phyloP scores from a whole-genome alignment of 2,329 filamentous ascomycete species.

The Tolypocladium sp. region DNA sequence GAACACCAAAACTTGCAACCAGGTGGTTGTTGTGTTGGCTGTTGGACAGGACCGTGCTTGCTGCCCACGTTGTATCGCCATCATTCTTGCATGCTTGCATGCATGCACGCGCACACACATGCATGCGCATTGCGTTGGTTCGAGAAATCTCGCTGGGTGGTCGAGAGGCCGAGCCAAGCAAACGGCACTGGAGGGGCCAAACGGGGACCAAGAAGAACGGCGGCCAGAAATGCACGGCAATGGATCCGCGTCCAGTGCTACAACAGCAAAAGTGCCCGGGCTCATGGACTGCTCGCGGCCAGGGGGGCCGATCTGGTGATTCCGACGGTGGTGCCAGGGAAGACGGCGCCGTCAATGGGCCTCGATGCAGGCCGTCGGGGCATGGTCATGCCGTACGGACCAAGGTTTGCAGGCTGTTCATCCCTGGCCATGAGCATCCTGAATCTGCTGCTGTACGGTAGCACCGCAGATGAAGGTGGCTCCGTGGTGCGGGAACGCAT shows the following conservation, averaged over 20 bases:
- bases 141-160: neutral
- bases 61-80: neutral
- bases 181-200: neutral
- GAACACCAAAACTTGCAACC: too few relatives aligned
- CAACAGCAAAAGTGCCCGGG: neutral
- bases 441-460: neutral
- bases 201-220: too few relatives aligned
- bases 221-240: neutral
- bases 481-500: neutral
- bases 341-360: neutral
- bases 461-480: neutral
- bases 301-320: neutral
- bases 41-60: neutral
- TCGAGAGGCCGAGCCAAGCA: neutral
- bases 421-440: neutral
- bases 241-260: too few relatives aligned
- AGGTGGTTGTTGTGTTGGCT: too few relatives aligned
- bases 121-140: neutral
- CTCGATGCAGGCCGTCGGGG: too few relatives aligned
- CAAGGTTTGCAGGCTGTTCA: neutral
- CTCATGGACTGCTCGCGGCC: too few relatives aligned
- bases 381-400: neutral
- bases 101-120: neutral
- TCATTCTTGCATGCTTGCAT: neutral
- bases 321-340: neutral